These are phyloP conservation scores for Amaranthus tricolor DNA, from an alignment of 179 eudicot genomes.

Conservation along the genomic window DNA sequence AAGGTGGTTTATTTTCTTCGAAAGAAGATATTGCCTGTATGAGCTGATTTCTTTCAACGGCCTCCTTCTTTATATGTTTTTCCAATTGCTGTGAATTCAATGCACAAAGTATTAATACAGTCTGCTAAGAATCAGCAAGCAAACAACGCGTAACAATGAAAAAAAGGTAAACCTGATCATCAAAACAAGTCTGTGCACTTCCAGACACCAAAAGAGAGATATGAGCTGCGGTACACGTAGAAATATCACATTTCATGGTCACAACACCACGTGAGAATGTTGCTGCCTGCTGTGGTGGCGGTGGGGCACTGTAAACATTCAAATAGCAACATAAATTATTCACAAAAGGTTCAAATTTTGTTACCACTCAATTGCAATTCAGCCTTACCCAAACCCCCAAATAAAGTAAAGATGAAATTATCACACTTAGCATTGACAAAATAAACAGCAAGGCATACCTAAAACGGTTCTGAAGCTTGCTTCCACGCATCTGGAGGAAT, in stretches of 20 bases:
- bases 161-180: conserved; percentile 65
- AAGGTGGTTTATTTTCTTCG: conserved; percentile 50
- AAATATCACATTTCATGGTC: conserved; percentile 93
- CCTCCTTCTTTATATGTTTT: conserved; percentile 89
- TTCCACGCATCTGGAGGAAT: conserved; percentile 72
- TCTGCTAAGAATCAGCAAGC: background rate
- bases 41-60: conserved; percentile 70
- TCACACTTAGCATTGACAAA: background rate
- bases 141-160: background rate
- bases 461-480: conserved; percentile 93
- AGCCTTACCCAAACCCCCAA: too few relatives aligned
- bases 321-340: conserved; percentile 11
- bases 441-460: conserved; percentile 45
- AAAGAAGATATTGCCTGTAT: conserved; percentile 49
- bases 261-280: conserved; percentile 96
- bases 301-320: conserved; percentile 73
- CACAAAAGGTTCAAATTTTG: background rate
- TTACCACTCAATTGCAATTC: background rate
- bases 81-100: conserved; percentile 61
- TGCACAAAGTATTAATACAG: conserved; percentile 16
- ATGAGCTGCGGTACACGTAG: conserved; percentile 82
- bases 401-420: background rate
- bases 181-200: conserved; percentile 96
- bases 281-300: conserved; percentile 98
- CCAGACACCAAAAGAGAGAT: conserved; percentile 92